These are phyloP conservation scores for Beta vulgaris DNA, from an alignment of 148 eudicot genomes.

Conservation along the genomic window DNA sequence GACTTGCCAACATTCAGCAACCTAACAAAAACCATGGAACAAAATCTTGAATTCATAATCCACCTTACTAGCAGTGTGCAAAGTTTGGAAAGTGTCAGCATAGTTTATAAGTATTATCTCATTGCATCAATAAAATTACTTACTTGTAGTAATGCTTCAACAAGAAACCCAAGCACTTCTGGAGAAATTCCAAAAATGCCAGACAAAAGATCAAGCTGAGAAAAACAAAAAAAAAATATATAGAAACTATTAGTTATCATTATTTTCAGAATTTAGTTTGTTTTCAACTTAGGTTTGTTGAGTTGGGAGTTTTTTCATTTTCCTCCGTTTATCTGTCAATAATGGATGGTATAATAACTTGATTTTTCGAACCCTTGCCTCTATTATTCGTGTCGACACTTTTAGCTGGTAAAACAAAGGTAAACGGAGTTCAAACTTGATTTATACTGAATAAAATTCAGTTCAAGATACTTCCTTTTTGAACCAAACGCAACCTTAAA, in stretches of 20 bases:
- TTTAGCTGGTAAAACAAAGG: no score
- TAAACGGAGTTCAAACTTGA: no score
- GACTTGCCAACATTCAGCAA: constrained; percentile 51
- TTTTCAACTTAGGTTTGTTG: no score
- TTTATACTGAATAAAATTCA: no score
- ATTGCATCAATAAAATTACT: neutral
- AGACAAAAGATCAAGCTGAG: constrained; percentile 8
- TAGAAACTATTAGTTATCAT: neutral
- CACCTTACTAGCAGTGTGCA: neutral
- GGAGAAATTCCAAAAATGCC: neutral
- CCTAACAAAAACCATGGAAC: constrained; percentile 21
- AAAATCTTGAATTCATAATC: neutral
- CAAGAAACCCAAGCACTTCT: constrained; percentile 16
- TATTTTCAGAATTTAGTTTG: neutral
- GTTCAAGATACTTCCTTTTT: neutral
- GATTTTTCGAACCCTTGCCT: no score
- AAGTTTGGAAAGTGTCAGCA: no score
- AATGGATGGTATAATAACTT: no score
- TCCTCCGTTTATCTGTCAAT: no score
- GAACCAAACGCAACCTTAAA: neutral
- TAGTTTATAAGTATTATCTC: neutral
- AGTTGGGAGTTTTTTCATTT: no score
- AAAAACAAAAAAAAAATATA: neutral
- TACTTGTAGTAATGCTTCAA: constrained; percentile 28
- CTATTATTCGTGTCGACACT: no score